Conservation (phyloP, 2,329 filamentous ascomycete species). For the Orbilia blumenaviensis region DNA sequence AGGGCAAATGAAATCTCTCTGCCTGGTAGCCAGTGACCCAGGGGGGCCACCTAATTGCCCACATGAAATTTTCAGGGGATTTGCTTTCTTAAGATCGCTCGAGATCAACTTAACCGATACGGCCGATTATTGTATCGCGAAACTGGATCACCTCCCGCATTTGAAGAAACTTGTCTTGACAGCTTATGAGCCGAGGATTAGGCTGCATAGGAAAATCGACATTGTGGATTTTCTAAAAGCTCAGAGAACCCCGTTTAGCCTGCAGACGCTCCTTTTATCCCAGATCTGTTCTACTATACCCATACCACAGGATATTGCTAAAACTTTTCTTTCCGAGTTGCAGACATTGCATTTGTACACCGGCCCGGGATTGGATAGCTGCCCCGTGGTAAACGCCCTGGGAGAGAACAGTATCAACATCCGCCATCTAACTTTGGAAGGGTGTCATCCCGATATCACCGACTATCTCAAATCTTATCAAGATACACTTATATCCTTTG, state of each 20-base stretch:
- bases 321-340: not conserved
- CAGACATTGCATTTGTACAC: not conserved
- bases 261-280: not conserved
- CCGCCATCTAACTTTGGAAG: not conserved
- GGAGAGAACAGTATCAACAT: not conserved
- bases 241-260: slow-evolving; percentile 1
- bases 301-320: not conserved
- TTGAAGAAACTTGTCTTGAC: not conserved
- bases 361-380: not conserved
- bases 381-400: not conserved
- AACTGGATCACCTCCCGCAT: too few relatives aligned
- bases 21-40: not conserved
- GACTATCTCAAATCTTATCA: not conserved
- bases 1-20: not conserved
- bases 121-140: too few relatives aligned
- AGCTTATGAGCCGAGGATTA: not conserved
- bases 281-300: not conserved
- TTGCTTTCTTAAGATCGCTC: not conserved
- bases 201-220: not conserved
- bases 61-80: not conserved
- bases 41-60: not conserved
- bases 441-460: not conserved
- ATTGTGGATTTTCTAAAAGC: slow-evolving; percentile 8
- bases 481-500: not conserved
- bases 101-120: not conserved